Percentiles rank a stretch among this genome's conserved stretches.
phyloP scores from a whole-genome alignment of 768 basidiomycete species.

The Candolleomyces eurysporus region DNA sequence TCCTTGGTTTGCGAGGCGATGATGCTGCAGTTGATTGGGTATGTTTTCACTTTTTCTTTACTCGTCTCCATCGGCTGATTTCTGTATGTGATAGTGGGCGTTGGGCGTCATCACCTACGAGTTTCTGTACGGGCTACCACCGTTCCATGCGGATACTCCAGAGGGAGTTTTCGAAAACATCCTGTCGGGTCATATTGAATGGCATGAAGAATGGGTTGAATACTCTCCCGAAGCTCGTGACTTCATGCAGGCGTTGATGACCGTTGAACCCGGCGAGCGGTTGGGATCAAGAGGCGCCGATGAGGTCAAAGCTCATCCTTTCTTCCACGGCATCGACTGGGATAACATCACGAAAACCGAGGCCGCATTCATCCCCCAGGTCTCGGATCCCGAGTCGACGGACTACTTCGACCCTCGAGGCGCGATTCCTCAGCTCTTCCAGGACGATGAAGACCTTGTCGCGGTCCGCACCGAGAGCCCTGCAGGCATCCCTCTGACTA shows the following conservation, averaged over 20 bases:
- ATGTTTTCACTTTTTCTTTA: constrained; percentile 27
- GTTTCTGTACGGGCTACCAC: constrained; percentile 94
- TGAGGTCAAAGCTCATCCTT: constrained; percentile 91
- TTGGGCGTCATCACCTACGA: constrained; percentile 98
- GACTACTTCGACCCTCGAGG: constrained; percentile 99
- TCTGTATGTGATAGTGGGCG: constrained; percentile 73
- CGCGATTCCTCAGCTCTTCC: constrained; percentile 86
- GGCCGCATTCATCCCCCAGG: constrained; percentile 93
- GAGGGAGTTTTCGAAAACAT: constrained; percentile 99
- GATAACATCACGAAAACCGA: constrained; percentile 83
- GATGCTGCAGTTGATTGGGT: constrained; percentile 98
- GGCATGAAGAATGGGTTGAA: constrained; percentile 94
- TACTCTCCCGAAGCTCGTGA: constrained; percentile 83
- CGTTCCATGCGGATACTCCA: constrained; percentile 96
- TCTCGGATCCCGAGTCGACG: constrained; percentile 96
- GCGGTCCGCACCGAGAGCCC: constrained; percentile 52
- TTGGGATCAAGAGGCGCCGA: constrained; percentile 85
- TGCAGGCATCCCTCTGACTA: constrained; percentile 34
- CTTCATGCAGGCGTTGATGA: constrained; percentile 86
- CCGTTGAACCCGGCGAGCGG: constrained; percentile 72
- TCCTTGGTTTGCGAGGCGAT: constrained; percentile 92
- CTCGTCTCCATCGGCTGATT: constrained; percentile 9
- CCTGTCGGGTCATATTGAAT: constrained; percentile 88
- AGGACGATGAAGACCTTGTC: constrained; percentile 73
- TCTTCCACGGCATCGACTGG: constrained; percentile 92